Base-by-base conservation (phyloP, 1,284 basidiomycete genomes). In the Papiliotrema laurentii region DNA sequence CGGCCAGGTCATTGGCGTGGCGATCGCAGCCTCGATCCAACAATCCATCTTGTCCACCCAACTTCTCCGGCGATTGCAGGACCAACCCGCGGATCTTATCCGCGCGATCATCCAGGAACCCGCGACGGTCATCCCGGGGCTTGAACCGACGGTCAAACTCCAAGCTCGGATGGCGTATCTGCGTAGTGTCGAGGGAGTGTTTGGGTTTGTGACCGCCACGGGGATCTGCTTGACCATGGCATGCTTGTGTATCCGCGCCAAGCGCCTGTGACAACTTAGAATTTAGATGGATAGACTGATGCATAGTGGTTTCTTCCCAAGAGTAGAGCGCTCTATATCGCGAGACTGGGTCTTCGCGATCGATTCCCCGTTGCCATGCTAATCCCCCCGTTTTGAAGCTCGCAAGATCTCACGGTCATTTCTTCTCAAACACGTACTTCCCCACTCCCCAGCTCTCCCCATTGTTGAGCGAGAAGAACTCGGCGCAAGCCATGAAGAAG, bases 401-500 rank as follows among this genome's bases (percentile, higher is more conserved):
- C n/a, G n/a, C n/a, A n/a, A n/a, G n/a, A 3, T 26, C 44, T n/a
- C 6, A 26, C n/a, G 16, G 21, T 45, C 55, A 59, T 60, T 72
- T 76, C 37, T 69, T 72, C 56, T 72, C 74, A 61, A 80, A 80
- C 45, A 81, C 57, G 54, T 81, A 81, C 59, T 79, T 79, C 2
- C 78, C 80, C 0, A 82, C 76, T 7, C 81, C 80, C 80, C 80
- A 82, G 36, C 83, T 80, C 67, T 87, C 78, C 2, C 86, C 85
- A 5, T 68, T 67, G 58, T 86, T 79, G 66, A 83, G 75, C 5
- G 76, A 82, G 66, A 88, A 89, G 53, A 87, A 77, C 63, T 87
- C 86, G 5, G 83, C 82, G 56, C 83, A 85, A 14, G 85, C 84
- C 64, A 87, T 78, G 63, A 85, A 87, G 68, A 87, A 87, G 28